A percentile compares a stretch with the other conserved stretches of the same genome.
phyloP scores from a whole-genome alignment of 73 alveolate species.

The Tetrahymena malaccensis region DNA sequence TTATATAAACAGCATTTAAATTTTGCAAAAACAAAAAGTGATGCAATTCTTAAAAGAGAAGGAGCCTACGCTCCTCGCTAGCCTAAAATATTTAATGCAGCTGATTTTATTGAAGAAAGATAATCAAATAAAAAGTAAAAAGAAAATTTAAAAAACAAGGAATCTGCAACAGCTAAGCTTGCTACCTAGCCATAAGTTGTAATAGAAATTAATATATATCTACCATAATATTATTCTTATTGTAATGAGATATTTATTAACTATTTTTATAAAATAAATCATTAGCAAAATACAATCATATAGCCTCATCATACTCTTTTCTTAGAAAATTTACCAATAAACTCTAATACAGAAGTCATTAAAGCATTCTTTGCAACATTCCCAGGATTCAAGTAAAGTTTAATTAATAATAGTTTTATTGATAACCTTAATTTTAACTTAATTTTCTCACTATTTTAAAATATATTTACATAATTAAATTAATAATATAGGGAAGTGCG shows the following conservation, averaged over 20 bases:
- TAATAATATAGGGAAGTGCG: background rate
- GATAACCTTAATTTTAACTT: too few species aligned
- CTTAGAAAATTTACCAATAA: background rate
- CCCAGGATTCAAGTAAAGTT: background rate
- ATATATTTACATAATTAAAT: background rate
- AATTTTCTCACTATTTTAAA: background rate
- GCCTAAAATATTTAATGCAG: background rate
- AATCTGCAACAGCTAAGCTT: background rate
- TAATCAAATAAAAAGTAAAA: background rate
- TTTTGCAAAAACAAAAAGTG: background rate
- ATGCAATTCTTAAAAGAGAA: background rate
- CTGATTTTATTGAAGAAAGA: background rate
- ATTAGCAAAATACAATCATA: background rate
- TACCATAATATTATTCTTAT: background rate
- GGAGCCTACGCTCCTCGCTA: background rate
- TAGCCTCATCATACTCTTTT: background rate
- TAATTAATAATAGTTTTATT: background rate
- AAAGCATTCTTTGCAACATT: background rate
- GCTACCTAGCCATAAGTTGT: background rate
- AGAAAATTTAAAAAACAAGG: background rate
- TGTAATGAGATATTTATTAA: background rate
- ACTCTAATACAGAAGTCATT: background rate
- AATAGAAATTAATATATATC: background rate
- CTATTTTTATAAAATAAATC: background rate
- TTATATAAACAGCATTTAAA: background rate